Conservation (phyloP, 2,329 filamentous ascomycete genomes). For the Diplodia seriata region DNA sequence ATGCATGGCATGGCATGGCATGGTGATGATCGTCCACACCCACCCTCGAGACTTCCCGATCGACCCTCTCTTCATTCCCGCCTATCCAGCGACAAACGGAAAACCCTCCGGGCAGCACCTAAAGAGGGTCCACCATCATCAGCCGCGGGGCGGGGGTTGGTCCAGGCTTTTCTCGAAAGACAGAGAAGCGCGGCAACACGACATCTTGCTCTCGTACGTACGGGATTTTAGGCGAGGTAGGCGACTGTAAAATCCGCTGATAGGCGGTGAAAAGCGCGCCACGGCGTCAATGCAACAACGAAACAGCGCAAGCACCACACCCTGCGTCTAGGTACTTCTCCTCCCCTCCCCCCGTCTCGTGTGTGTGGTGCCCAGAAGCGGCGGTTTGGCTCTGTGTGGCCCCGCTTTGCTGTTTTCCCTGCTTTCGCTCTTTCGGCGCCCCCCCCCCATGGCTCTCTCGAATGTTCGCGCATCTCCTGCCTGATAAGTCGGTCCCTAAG, state of each 20-base stretch:
- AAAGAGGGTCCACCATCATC: too few species aligned
- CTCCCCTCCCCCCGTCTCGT: too few species aligned
- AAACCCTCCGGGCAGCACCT: background rate
- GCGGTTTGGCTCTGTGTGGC: too few species aligned
- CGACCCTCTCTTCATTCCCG: background rate
- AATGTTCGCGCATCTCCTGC: too few species aligned
- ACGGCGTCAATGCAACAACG: background rate
- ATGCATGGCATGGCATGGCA: background rate
- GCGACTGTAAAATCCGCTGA: background rate
- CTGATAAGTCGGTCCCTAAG: too few species aligned
- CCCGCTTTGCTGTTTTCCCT: too few species aligned
- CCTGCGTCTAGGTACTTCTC: too few species aligned
- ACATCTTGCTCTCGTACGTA: background rate
- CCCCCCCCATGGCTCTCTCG: too few species aligned
- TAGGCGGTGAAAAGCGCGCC: background rate
- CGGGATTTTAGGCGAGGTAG: constrained; percentile 5
- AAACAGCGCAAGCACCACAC: too few species aligned
- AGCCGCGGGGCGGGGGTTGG: background rate
- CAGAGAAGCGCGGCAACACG: background rate
- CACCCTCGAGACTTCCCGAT: background rate
- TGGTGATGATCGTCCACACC: background rate
- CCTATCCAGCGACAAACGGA: background rate
- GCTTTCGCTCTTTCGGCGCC: too few species aligned
- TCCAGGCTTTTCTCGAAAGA: background rate
- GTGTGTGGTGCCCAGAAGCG: too few species aligned